Base-by-base conservation (phyloP, 2,329 filamentous ascomycete genomes). In the Alternaria ethzedia region DNA sequence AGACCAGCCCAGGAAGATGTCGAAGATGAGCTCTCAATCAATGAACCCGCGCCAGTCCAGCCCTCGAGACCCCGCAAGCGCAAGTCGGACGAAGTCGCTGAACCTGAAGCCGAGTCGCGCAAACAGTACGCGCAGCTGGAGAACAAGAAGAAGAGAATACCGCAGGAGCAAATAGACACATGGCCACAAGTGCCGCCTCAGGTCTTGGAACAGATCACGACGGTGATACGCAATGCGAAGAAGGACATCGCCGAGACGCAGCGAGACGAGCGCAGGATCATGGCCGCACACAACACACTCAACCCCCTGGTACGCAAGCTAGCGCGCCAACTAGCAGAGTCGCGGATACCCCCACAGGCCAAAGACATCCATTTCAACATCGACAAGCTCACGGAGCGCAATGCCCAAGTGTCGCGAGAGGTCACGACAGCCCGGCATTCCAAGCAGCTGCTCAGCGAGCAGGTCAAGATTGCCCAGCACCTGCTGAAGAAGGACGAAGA, bases 261-360 rank as follows among this genome's bases (percentile, higher is more conserved):
- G 13, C 77, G 78, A 21, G 80, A 84, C 66, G 79, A 81, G 57
- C 78, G 77, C 30, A 80, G 77, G 62, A 82, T 85, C 61, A 81
- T 83, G 15, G 83, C 88, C 60, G 88, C 88, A 10, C 81, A 87
- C 9, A 80, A 84, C 3, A 86, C 86, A 21, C 81, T 93, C 7
- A 82, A 84, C 41, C 82, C 83, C 43, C 83, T 90, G 25, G 81
- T 87, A 8, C 83, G 84, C 44, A 85, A 85, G 55, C 82, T 93
- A 32, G 79, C 85, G 36, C 84, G 82, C 51, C 90, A 89, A 71
- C 80, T 92, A 6, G 78, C 82, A 15, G 85, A 84, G 32, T 82
- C 91, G 55, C 89, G 89, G n/a, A 91, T 93, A 73, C 90, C 90
- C 1, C 88, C 87, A 0, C 83, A 85, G 3, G 79, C 79, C 45